Percentiles rank a stretch among this genome's conserved stretches.
Conservation (phyloP, 108 stramenopile genomes). For the Fragilaria crotonensis region DNA sequence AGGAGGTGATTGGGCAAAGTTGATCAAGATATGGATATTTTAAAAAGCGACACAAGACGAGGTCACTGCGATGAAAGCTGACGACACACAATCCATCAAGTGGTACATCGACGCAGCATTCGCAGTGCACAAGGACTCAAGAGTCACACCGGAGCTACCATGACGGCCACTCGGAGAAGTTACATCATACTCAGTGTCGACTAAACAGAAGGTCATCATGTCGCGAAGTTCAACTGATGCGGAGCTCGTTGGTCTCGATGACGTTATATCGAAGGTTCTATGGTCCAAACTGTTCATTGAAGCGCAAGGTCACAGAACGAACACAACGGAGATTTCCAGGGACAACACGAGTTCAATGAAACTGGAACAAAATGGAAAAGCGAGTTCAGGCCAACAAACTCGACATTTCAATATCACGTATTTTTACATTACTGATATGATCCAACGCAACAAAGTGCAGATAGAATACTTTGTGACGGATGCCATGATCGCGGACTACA, state of each 20-base stretch:
- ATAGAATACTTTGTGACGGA: not conserved
- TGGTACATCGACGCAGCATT: slow-evolving; percentile 20
- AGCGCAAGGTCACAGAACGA: slow-evolving; percentile 3
- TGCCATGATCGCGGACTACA: not conserved
- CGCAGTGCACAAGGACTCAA: slow-evolving; percentile 10
- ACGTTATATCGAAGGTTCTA: slow-evolving; percentile 2
- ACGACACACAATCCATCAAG: not conserved
- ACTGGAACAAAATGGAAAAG: slow-evolving; percentile 6
- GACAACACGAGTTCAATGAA: slow-evolving; percentile 10
- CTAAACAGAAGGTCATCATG: slow-evolving; percentile 3
- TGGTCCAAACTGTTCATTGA: slow-evolving; percentile 13
- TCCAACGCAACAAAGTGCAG: not conserved
- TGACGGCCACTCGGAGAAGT: not conserved
- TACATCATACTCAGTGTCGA: not conserved
- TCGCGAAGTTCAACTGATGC: slow-evolving; percentile 7
- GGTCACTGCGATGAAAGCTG: not conserved
- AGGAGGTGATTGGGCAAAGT: slow-evolving; percentile 8
- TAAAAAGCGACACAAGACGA: not conserved
- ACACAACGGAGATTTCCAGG: not conserved
- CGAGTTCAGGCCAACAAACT: slow-evolving; percentile 5
- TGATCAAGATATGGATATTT: not conserved
- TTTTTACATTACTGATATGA: not conserved
- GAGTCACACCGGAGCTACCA: not conserved
- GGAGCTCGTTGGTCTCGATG: slow-evolving; percentile 10
- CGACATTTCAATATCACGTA: slow-evolving; percentile 9